phyloP scores from a whole-genome alignment of 78 protist species.

The Planoprotostelium fungivorum region DNA sequence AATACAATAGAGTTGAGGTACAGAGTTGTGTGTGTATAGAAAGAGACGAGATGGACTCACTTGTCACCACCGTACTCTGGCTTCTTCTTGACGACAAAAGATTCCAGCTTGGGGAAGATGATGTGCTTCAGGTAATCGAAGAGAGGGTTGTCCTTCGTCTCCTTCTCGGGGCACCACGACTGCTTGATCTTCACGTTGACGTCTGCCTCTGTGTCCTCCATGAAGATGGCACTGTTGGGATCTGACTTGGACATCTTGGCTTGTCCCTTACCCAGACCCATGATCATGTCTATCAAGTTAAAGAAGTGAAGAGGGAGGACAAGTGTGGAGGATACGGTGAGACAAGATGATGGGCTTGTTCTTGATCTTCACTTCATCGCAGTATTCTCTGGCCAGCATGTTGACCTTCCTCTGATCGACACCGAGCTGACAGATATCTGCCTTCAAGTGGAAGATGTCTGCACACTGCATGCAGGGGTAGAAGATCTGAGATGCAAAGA shows the following conservation, averaged over 20 bases:
- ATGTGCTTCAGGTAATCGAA: conserved; percentile 50
- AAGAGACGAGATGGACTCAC: not conserved
- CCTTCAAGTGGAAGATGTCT: conserved; percentile 94
- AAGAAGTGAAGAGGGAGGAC: not conserved
- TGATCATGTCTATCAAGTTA: conserved; percentile 67
- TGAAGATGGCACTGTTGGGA: conserved; percentile 96
- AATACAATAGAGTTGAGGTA: not conserved
- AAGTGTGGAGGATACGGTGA: conserved; percentile 58
- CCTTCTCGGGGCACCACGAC: conserved; percentile 78
- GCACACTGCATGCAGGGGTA: conserved; percentile 97
- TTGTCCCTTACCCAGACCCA: conserved; percentile 86
- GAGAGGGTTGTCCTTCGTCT: conserved; percentile 51
- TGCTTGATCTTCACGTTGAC: conserved; percentile 80
- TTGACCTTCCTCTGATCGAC: conserved; percentile 98
- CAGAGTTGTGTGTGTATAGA: not conserved
- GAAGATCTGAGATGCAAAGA: conserved; percentile 90
- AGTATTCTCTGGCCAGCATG: conserved; percentile 98
- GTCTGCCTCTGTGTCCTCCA: conserved; percentile 91
- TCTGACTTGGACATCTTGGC: conserved; percentile 96
- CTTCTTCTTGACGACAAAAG: conserved; percentile 5
- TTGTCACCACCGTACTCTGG: conserved; percentile 30
- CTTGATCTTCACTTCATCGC: conserved; percentile 71
- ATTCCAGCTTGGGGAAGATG: conserved; percentile 39
- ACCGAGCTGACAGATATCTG: conserved; percentile 99
- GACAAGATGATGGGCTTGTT: conserved; percentile 94